Percentiles rank a stretch among this genome's conserved stretches.
Conservation (phyloP, 2,329 filamentous ascomycete species). For the Microcyclospora tardicrescens region DNA sequence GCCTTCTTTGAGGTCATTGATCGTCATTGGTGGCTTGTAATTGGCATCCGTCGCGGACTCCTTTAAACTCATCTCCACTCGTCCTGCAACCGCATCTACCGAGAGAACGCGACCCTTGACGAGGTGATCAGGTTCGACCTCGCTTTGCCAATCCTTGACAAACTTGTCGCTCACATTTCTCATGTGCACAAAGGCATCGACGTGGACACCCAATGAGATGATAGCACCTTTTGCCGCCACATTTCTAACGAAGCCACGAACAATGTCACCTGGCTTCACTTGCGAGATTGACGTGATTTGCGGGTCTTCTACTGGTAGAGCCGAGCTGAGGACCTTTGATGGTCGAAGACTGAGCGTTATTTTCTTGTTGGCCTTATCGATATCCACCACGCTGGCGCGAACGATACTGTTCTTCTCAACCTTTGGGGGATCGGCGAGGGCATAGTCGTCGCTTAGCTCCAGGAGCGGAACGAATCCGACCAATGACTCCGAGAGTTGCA, state of each 20-base stretch:
- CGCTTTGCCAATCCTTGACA: slow-evolving; percentile 89
- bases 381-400: slow-evolving; percentile 68
- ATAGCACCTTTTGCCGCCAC: slow-evolving; percentile 83
- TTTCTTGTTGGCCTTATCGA: slow-evolving; percentile 76
- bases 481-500: slow-evolving; percentile 70
- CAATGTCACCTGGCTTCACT: slow-evolving; percentile 60
- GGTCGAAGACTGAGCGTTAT: slow-evolving; percentile 70
- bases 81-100: slow-evolving; percentile 54
- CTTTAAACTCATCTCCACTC: slow-evolving; percentile 78
- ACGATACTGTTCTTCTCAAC: slow-evolving; percentile 77
- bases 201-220: slow-evolving; percentile 64
- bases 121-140: slow-evolving; percentile 77
- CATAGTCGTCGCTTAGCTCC: slow-evolving; percentile 78
- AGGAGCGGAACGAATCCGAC: slow-evolving; percentile 70
- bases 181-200: slow-evolving; percentile 73
- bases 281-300: slow-evolving; percentile 63
- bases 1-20: slow-evolving; percentile 64
- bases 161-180: slow-evolving; percentile 81
- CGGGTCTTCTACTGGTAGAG: slow-evolving; percentile 63
- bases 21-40: slow-evolving; percentile 59
- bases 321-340: slow-evolving; percentile 79
- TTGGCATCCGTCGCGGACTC: slow-evolving; percentile 68
- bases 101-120: slow-evolving; percentile 74
- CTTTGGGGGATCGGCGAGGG: slow-evolving; percentile 59
- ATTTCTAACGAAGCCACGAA: slow-evolving; percentile 86